Evolutionary conservation across 176 grass and related monocot species (phyloP).

Genomic region (Tuctoria greenei): DNA sequence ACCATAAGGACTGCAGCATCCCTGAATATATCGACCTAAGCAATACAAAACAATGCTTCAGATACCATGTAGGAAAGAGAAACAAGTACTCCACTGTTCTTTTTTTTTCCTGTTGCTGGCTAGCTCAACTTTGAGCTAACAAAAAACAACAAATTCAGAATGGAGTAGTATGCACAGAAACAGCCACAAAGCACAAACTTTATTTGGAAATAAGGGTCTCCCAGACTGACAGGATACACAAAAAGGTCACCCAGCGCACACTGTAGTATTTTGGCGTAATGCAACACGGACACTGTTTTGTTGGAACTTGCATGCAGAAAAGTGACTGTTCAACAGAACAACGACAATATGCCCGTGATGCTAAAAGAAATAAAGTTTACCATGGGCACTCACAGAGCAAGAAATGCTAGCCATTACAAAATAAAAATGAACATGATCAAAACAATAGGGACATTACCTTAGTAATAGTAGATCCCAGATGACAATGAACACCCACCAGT

Average conservation of each 20-base stretch:
- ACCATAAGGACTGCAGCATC: constrained; percentile 95
- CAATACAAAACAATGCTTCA: constrained; percentile 16
- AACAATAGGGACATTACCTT: constrained; percentile 53
- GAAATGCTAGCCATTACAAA: constrained; percentile 2
- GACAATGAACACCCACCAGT: constrained; percentile 92
- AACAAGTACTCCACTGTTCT: not conserved
- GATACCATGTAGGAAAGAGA: not conserved
- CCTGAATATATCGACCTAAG: constrained; percentile 96
- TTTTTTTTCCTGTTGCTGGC: too few relatives aligned
- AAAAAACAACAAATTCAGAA: too few relatives aligned
- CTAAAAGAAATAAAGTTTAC: not conserved
- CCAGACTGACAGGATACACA: not conserved
- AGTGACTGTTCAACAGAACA: not conserved
- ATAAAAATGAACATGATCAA: not conserved
- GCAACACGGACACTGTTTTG: not conserved
- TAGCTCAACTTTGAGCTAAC: too few relatives aligned
- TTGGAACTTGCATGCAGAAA: not conserved
- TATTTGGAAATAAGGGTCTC: not conserved
- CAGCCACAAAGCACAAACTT: not conserved
- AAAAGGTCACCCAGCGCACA: not conserved
- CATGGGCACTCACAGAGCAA: not conserved
- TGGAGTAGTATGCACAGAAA: not conserved
- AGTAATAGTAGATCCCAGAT: constrained; percentile 95
- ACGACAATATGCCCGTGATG: not conserved
- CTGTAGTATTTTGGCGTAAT: not conserved